A percentile compares a stretch with the other conserved stretches of the same genome.
Conservation (phyloP, 2,329 filamentous ascomycete genomes). For the Thielaviopsis cerberus region DNA sequence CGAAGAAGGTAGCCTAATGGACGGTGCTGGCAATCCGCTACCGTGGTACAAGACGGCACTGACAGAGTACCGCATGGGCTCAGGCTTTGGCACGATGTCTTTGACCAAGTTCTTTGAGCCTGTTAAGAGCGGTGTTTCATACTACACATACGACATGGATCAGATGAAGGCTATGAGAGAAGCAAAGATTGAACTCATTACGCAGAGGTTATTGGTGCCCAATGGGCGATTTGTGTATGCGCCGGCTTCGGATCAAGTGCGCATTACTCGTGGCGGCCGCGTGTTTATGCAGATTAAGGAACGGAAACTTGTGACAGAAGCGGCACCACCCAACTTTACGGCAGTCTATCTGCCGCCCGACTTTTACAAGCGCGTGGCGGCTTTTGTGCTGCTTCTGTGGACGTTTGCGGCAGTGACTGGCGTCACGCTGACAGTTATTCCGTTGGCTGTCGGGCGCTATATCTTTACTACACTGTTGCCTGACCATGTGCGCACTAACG, state of each 20-base stretch:
- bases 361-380: conserved; percentile 61
- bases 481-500: conserved; percentile 58
- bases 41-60: conserved; percentile 15
- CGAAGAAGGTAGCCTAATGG: conserved; percentile 54
- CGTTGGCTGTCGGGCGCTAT: conserved; percentile 64
- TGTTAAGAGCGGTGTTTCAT: not conserved
- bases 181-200: conserved; percentile 29
- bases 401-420: conserved; percentile 78
- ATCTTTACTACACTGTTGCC: conserved; percentile 61
- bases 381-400: conserved; percentile 86
- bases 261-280: conserved; percentile 64
- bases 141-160: not conserved
- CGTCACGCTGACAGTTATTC: conserved; percentile 67
- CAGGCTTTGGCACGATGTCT: not conserved
- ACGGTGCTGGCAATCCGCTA: conserved; percentile 28
- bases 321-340: conserved; percentile 43
- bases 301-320: conserved; percentile 18
- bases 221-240: conserved; percentile 75
- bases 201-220: conserved; percentile 35
- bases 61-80: not conserved
- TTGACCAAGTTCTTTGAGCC: not conserved
- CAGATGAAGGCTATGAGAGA: conserved; percentile 21
- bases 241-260: conserved; percentile 88
- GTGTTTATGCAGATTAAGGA: conserved; percentile 64
- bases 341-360: conserved; percentile 67